phyloP scores from a whole-genome alignment of 2,329 filamentous ascomycete genomes.

The Tolypocladium pustulatum region DNA sequence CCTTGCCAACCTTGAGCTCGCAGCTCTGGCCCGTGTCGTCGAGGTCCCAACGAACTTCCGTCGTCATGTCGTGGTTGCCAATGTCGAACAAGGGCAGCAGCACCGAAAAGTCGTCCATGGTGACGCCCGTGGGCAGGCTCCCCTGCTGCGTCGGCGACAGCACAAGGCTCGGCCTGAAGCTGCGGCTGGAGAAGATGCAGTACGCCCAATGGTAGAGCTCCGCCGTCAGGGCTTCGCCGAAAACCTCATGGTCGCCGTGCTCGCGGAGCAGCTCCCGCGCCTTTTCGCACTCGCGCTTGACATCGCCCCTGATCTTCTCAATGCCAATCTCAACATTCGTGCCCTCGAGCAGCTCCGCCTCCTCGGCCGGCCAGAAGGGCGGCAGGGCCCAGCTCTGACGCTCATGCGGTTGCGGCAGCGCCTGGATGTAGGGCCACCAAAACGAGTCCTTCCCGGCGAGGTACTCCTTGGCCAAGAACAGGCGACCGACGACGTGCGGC shows the following conservation, averaged over 20 bases:
- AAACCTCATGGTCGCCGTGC: slow-evolving; percentile 12
- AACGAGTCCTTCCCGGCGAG: slow-evolving; percentile 46
- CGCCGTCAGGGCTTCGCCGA: slow-evolving; percentile 28
- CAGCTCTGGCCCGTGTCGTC: slow-evolving; percentile 28
- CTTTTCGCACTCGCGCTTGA: slow-evolving; percentile 34
- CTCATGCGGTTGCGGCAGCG: slow-evolving; percentile 51
- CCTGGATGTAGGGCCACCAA: slow-evolving; percentile 59
- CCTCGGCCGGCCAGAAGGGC: slow-evolving; percentile 52
- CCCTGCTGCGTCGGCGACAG: slow-evolving; percentile 23
- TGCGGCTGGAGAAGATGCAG: slow-evolving; percentile 53
- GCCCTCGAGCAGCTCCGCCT: slow-evolving; percentile 45
- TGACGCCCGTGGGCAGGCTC: slow-evolving; percentile 18
- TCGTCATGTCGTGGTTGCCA: slow-evolving; percentile 57
- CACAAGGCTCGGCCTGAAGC: slow-evolving; percentile 52
- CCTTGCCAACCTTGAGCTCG: slow-evolving; percentile 28
- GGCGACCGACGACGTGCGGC: slow-evolving; percentile 52
- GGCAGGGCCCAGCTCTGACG: slow-evolving; percentile 42
- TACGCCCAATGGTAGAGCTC: slow-evolving; percentile 54
- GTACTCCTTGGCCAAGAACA: slow-evolving; percentile 61
- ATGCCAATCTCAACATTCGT: slow-evolving; percentile 42
- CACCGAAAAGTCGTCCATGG: slow-evolving; percentile 52
- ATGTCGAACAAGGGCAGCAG: slow-evolving; percentile 63
- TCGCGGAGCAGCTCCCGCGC: slow-evolving; percentile 26
- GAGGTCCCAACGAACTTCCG: slow-evolving; percentile 48
- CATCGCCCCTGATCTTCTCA: slow-evolving; percentile 32